phyloP scores from a whole-genome alignment of 2,329 filamentous ascomycete species.

The Talaromyces atroroseus region DNA sequence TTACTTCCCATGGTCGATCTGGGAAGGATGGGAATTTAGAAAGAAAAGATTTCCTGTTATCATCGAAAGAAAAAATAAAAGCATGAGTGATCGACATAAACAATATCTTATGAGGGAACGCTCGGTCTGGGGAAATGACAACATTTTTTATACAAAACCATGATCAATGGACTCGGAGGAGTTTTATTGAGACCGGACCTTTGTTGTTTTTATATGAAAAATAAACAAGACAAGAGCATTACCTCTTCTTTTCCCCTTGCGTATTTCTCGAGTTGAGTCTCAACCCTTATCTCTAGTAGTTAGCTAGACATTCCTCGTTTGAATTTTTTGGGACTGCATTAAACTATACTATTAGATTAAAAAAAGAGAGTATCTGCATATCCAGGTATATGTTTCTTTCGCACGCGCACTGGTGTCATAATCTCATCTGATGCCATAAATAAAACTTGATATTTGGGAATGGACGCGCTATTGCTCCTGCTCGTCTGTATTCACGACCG shows the following conservation, averaged over 20 bases:
- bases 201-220: background rate
- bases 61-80: background rate
- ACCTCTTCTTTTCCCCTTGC: background rate
- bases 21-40: background rate
- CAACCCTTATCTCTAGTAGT: too few relatives aligned
- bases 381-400: too few relatives aligned
- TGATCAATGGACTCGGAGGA: background rate
- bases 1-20: slow-evolving; percentile 7
- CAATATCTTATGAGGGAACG: slow-evolving; percentile 1
- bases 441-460: background rate
- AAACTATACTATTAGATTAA: background rate
- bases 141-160: background rate
- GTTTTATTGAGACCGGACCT: background rate
- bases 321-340: too few relatives aligned
- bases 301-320: too few relatives aligned
- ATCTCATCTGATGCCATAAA: too few relatives aligned
- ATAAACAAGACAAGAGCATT: background rate
- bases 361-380: background rate
- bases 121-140: slow-evolving; percentile 1
- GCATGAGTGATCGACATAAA: slow-evolving; percentile 11
- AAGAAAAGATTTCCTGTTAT: background rate
- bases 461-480: too few relatives aligned
- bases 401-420: too few relatives aligned
- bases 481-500: background rate
- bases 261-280: too few relatives aligned